Percentiles rank a stretch among this genome's conserved stretches.
phyloP scores from a whole-genome alignment of 2,329 filamentous ascomycete species.

The Trichoderma sp. region DNA sequence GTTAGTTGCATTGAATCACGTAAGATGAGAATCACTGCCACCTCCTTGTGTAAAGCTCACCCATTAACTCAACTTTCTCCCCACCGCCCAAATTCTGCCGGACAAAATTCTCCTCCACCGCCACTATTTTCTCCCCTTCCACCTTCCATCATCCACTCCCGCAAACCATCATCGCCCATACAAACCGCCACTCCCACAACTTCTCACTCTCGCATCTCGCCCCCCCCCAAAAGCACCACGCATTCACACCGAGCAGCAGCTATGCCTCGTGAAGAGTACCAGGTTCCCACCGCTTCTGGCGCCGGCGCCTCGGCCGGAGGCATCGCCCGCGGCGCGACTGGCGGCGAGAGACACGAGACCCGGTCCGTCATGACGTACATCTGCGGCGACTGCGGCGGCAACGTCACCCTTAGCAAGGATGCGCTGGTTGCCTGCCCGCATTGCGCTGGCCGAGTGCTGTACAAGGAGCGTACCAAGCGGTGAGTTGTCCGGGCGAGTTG shows the following conservation, averaged over 20 bases:
- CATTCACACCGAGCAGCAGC: neutral
- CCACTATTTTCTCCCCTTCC: constrained; percentile 21
- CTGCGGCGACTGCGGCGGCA: constrained; percentile 44
- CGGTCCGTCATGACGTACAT: constrained; percentile 39
- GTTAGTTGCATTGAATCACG: neutral
- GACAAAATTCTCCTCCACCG: constrained; percentile 23
- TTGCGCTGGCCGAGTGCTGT: constrained; percentile 91
- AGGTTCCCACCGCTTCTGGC: constrained; percentile 56
- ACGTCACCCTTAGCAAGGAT: constrained; percentile 41
- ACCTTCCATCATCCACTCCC: neutral
- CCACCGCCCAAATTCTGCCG: constrained; percentile 27
- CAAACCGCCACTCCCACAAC: neutral
- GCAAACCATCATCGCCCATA: neutral
- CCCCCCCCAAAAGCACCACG: neutral
- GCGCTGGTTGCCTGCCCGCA: constrained; percentile 49
- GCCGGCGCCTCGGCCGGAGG: constrained; percentile 41
- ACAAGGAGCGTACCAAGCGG: constrained; percentile 98
- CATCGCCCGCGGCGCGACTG: constrained; percentile 35
- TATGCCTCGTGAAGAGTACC: constrained; percentile 74
- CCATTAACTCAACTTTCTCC: neutral
- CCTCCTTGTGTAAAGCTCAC: neutral
- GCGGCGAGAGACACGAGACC: constrained; percentile 40
- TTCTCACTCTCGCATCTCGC: neutral
- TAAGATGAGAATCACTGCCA: too few species aligned
- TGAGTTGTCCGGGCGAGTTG: constrained; percentile 44